Percentiles rank a stretch among this genome's conserved stretches.
Conservation (phyloP, 495 filamentous ascomycete species). For the Saxispiralis lemnorum region DNA sequence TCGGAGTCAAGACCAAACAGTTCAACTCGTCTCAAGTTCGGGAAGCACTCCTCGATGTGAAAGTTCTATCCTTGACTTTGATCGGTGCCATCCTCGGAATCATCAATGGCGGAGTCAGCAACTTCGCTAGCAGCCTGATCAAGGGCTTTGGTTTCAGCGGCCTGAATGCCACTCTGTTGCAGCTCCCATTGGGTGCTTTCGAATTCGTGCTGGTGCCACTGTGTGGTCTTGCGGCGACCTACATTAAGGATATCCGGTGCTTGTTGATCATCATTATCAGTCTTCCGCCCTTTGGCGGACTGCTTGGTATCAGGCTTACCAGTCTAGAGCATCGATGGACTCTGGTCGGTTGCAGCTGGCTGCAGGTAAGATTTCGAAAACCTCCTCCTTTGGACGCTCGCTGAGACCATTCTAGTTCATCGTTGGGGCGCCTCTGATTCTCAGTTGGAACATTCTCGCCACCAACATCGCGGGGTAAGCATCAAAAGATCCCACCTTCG, state of each 20-base stretch:
- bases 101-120: conserved; percentile 9
- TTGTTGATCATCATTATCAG: conserved; percentile 21
- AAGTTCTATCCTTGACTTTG: conserved; percentile 3
- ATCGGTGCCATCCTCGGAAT: neutral
- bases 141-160: conserved; percentile 31
- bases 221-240: conserved; percentile 15
- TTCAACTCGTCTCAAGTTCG: conserved; percentile 4
- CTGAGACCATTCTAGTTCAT: neutral
- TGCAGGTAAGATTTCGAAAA: conserved; percentile 10
- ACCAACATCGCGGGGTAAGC: conserved; percentile 7
- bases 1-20: conserved; percentile 10
- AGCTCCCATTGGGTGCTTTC: conserved; percentile 14
- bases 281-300: conserved; percentile 29
- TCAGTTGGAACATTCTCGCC: conserved; percentile 4
- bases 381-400: too few species aligned
- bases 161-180: conserved; percentile 3
- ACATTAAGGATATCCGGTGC: conserved; percentile 20
- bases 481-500: too few species aligned
- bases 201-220: conserved; percentile 15
- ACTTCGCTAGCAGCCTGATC: conserved; percentile 31
- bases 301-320: conserved; percentile 30
- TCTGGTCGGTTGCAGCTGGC: conserved; percentile 37
- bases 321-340: conserved; percentile 30
- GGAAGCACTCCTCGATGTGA: conserved; percentile 9
- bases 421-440: conserved; percentile 7